phyloP scores from a whole-genome alignment of 441 rosid genomes.

The Jatropha podagrica region DNA sequence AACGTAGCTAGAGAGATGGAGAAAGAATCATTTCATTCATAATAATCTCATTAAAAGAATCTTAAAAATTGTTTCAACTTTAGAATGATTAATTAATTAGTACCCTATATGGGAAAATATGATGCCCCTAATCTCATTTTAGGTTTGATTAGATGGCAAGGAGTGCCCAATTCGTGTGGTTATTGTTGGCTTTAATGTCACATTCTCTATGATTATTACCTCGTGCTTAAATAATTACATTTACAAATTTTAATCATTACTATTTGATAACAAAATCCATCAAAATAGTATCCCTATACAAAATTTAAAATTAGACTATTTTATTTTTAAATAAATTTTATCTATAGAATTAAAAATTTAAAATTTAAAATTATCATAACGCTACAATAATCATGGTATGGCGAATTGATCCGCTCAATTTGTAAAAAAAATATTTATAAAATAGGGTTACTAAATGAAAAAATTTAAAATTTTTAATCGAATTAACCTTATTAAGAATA shows the following conservation, averaged over 20 bases:
- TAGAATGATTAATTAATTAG: background rate
- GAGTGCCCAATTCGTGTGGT: background rate
- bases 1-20: too few relatives aligned
- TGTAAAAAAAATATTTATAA: too few relatives aligned
- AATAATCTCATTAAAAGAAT: background rate
- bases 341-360: too few relatives aligned
- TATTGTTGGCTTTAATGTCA: background rate
- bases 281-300: background rate
- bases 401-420: too few relatives aligned
- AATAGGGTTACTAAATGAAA: too few relatives aligned
- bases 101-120: background rate
- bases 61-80: background rate
- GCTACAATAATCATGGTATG: too few relatives aligned
- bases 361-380: too few relatives aligned
- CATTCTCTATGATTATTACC: slow-evolving; percentile 8
- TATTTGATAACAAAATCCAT: background rate
- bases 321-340: too few relatives aligned
- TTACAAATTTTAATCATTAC: slow-evolving; percentile 1
- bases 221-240: slow-evolving; percentile 14
- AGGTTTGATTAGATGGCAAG: background rate
- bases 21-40: too few relatives aligned
- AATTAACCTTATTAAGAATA: too few relatives aligned
- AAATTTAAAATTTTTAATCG: too few relatives aligned
- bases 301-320: background rate
- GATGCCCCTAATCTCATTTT: background rate